phyloP scores from a whole-genome alignment of 768 basidiomycete genomes.

The Pleurotus djamor region DNA sequence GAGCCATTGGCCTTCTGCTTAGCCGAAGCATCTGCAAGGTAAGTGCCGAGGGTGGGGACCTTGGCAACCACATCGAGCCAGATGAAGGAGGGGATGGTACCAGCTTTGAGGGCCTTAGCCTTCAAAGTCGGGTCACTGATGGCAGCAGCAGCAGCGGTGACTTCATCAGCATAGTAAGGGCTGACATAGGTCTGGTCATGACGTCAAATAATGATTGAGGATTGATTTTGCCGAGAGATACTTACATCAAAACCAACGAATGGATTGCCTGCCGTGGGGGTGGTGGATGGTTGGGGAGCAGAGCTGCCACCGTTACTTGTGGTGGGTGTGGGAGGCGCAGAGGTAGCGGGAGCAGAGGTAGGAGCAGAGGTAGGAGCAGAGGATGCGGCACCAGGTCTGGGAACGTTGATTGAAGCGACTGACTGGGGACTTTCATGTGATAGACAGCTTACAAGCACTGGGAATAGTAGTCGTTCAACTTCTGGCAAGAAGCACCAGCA shows the following conservation, averaged over 20 bases:
- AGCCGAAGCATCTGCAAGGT: constrained; percentile 53
- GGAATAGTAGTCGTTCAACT: constrained; percentile 33
- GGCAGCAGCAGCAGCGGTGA: constrained; percentile 42
- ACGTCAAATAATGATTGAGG: neutral
- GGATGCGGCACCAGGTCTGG: constrained; percentile 15
- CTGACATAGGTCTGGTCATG: constrained; percentile 42
- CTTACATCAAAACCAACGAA: constrained; percentile 45
- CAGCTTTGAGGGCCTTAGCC: constrained; percentile 50
- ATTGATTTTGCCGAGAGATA: neutral
- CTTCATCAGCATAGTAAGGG: constrained; percentile 56
- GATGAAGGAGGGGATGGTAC: constrained; percentile 60
- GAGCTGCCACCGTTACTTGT: constrained; percentile 13
- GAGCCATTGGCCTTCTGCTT: constrained; percentile 40
- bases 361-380: constrained; percentile 15
- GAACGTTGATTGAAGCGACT: neutral
- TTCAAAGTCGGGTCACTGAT: constrained; percentile 48
- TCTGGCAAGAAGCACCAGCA: constrained; percentile 30
- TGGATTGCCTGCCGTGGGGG: constrained; percentile 49
- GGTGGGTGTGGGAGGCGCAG: constrained; percentile 16
- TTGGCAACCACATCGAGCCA: constrained; percentile 62
- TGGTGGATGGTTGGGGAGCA: constrained; percentile 25
- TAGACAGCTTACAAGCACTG: constrained; percentile 35
- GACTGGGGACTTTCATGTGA: neutral
- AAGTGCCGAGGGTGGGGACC: constrained; percentile 50
- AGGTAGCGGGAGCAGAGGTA: constrained; percentile 15